Percentiles rank a stretch among this genome's conserved stretches.
Evolutionary conservation across 2,329 filamentous ascomycete genomes (phyloP).

Genomic region (Aspergillus quadricinctus): DNA sequence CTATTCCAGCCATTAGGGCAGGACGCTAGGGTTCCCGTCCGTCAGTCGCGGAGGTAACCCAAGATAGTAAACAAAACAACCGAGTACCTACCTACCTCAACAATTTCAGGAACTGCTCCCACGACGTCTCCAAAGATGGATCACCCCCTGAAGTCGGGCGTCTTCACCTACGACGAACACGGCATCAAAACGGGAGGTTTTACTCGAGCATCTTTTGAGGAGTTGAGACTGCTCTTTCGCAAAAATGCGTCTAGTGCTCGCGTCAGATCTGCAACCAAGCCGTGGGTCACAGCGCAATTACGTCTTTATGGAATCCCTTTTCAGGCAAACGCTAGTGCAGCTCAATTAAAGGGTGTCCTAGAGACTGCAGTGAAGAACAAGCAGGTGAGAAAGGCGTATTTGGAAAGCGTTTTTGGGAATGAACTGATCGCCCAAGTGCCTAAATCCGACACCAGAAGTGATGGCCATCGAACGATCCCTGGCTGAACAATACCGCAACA

Average conservation of each 20-base stretch:
- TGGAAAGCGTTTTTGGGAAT: too few species aligned
- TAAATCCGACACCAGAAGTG: not conserved
- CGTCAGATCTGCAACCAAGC: not conserved
- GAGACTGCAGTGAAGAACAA: not conserved
- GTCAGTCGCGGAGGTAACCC: not conserved
- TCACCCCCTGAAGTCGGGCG: not conserved
- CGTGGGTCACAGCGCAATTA: slow-evolving; percentile 2
- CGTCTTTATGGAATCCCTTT: slow-evolving; percentile 1
- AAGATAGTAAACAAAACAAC: not conserved
- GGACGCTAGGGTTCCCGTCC: not conserved
- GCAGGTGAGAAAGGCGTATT: not conserved
- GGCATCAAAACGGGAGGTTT: not conserved
- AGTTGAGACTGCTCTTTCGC: not conserved
- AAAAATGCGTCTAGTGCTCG: not conserved
- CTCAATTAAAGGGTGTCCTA: not conserved
- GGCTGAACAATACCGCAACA: not conserved
- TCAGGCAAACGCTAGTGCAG: not conserved
- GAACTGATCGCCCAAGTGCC: not conserved
- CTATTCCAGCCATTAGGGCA: not conserved
- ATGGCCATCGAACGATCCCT: not conserved
- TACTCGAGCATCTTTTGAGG: not conserved
- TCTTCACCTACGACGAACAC: slow-evolving; percentile 1
- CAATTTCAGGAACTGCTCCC: too few species aligned
- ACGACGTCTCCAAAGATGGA: too few species aligned
- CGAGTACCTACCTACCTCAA: not conserved